Conservation (phyloP, 78 protist genomes). For the Anaeramoeba flamelloides region DNA sequence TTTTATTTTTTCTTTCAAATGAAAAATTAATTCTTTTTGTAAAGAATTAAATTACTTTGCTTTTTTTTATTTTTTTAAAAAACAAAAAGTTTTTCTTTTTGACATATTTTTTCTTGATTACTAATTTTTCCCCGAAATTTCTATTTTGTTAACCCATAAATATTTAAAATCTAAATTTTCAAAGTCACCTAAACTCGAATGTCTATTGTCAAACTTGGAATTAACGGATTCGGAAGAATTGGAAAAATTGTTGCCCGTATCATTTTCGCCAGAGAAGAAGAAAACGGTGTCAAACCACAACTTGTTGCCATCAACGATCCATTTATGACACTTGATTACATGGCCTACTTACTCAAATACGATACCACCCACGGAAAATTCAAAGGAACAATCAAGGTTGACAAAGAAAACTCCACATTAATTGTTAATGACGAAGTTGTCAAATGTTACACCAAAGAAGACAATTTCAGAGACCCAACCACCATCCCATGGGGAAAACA, state of each 20-base stretch:
- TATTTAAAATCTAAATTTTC: background rate
- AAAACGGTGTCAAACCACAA: slow-evolving; percentile 16
- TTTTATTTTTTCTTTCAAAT: background rate
- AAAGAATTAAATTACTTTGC: background rate
- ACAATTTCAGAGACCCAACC: slow-evolving; percentile 54
- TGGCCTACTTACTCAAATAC: slow-evolving; percentile 69
- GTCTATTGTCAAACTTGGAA: slow-evolving; percentile 38
- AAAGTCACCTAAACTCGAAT: background rate
- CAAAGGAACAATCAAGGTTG: slow-evolving; percentile 56
- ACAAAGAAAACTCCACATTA: slow-evolving; percentile 35
- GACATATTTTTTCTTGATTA: background rate
- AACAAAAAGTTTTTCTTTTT: background rate
- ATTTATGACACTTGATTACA: slow-evolving; percentile 72
- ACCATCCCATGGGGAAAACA: slow-evolving; percentile 28
- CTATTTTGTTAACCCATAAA: background rate
- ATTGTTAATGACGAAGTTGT: slow-evolving; percentile 63
- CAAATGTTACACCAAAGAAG: slow-evolving; percentile 22
- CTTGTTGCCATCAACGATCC: slow-evolving; percentile 88
- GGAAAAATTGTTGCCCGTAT: slow-evolving; percentile 84
- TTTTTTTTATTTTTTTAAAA: background rate
- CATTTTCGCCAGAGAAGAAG: slow-evolving; percentile 19
- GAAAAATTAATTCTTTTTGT: background rate
- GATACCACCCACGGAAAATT: slow-evolving; percentile 89
- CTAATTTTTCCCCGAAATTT: background rate
- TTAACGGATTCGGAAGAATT: slow-evolving; percentile 96